Conservation (phyloP, 441 rosid genomes). For the Croton laevigatus region DNA sequence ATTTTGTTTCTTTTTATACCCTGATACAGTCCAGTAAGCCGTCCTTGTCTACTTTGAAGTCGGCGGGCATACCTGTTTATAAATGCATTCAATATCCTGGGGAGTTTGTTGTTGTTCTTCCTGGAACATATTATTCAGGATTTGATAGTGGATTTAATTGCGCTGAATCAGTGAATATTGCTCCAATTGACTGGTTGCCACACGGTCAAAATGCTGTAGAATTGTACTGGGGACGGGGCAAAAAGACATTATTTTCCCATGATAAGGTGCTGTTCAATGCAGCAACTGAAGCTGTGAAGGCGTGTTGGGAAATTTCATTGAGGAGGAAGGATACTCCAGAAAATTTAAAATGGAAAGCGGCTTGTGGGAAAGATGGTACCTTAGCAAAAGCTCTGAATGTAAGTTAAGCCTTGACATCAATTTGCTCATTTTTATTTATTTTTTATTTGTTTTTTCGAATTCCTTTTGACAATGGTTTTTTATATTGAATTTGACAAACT, state of each 20-base stretch:
- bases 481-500: background rate
- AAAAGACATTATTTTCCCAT: conserved; percentile 57
- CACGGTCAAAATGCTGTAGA: conserved; percentile 61
- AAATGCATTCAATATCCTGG: conserved; percentile 66
- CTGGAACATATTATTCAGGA: conserved; percentile 70
- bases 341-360: conserved; percentile 51
- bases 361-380: conserved; percentile 56
- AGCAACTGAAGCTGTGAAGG: conserved; percentile 62
- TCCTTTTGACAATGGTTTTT: background rate
- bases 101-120: conserved; percentile 69
- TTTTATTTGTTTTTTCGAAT: background rate
- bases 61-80: conserved; percentile 65
- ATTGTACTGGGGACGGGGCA: conserved; percentile 43
- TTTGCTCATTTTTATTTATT: background rate
- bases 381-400: conserved; percentile 66
- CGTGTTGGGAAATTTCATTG: conserved; percentile 50
- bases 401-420: conserved; percentile 13
- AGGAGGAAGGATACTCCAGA: conserved; percentile 38
- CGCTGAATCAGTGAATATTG: conserved; percentile 66
- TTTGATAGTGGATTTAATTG: conserved; percentile 81
- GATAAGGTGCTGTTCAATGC: conserved; percentile 71
- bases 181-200: conserved; percentile 79
- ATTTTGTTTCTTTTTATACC: conserved; percentile 8
- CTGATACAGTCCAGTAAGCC: conserved; percentile 45
- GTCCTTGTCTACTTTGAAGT: conserved; percentile 45